Evolutionary conservation across 495 filamentous ascomycete species (phyloP), one percentile per base, ranked within the genome.

Genomic region (Aspergillus cristatus): DNA sequence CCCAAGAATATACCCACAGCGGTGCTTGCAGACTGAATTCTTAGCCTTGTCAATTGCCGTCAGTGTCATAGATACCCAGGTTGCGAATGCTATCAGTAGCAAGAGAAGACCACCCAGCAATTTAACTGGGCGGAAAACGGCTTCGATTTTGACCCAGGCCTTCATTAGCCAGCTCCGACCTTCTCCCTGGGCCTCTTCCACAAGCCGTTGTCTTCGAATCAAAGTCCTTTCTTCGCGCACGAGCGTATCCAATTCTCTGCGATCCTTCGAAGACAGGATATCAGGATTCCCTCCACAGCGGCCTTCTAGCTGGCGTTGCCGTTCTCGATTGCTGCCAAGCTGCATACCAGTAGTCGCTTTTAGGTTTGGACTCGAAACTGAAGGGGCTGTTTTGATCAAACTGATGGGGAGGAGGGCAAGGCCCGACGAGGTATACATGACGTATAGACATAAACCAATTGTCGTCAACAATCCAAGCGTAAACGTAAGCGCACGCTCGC

Each of bases 41-140:
- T 81, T 86, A 13, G 86, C 84, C 62, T 98, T 97, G 70, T 98
- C 91, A 55, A 96, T 89, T 42, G 79, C 79, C 0, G 90, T 98
- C 51, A 97, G 78, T 38, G 97, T 74, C 93, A 97, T 98, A 18
- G 83, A 90, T 7, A 80, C 70, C 78, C 86, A 95, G 43, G 87
- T 71, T 14, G 89, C 38, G 18, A 94, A 57, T 7, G 82, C 65
- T 17, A 94, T 42, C 13, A 81, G 39, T 2, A 94, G 65, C 13
- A 96, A 64, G 6, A 94, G 37, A 37, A 95, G 71, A 13, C 91
- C 93, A 11, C 84, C 81, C 16, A 96, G 47, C 16, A 97, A 78
- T 58, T 90, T 91, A 45, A 98, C 62, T 0, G 91, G 91, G 12
- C 88, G 73, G 54, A 82, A 72, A 28, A 91, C 51, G 11, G 86